Evolutionary conservation across 345 rosid species (phyloP).

Genomic region (Citrus reticulata): DNA sequence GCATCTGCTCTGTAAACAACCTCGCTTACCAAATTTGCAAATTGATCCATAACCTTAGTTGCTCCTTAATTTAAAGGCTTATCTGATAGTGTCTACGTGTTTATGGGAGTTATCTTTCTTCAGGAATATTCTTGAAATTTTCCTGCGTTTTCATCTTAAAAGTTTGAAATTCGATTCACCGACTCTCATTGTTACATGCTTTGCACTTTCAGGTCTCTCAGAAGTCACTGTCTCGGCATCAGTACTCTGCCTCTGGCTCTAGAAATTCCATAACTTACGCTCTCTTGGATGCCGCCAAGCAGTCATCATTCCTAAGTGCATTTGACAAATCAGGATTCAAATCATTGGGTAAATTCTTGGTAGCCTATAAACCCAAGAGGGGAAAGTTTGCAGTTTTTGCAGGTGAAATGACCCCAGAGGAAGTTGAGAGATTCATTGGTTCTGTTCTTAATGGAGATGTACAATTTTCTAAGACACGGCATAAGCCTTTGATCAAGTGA

Average conservation of each 20-base stretch:
- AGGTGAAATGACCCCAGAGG: constrained; percentile 48
- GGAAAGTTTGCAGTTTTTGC: constrained; percentile 53
- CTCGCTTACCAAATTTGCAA: not conserved
- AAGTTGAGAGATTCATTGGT: constrained; percentile 62
- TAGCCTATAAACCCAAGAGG: constrained; percentile 76
- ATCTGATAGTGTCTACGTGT: not conserved
- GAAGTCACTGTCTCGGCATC: constrained; percentile 65
- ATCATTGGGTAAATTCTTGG: constrained; percentile 41
- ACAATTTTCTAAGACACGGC: constrained; percentile 47
- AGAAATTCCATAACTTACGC: constrained; percentile 54
- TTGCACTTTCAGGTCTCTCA: constrained; percentile 59
- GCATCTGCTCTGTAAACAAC: not conserved
- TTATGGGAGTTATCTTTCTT: not conserved
- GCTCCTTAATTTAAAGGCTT: not conserved
- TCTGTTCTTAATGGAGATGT: constrained; percentile 81
- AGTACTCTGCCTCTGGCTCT: constrained; percentile 32
- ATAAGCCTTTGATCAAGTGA: constrained; percentile 54
- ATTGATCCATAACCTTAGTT: not conserved
- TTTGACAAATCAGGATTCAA: constrained; percentile 62
- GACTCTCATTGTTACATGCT: constrained; percentile 15
- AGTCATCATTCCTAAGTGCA: constrained; percentile 52
- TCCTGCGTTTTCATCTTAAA: not conserved
- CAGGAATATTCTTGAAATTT: not conserved
- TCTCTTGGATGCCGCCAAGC: constrained; percentile 64
- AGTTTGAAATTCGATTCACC: not conserved